Conservation (phyloP, 176 grass and related monocot genomes). For the Eleusine coracana region DNA sequence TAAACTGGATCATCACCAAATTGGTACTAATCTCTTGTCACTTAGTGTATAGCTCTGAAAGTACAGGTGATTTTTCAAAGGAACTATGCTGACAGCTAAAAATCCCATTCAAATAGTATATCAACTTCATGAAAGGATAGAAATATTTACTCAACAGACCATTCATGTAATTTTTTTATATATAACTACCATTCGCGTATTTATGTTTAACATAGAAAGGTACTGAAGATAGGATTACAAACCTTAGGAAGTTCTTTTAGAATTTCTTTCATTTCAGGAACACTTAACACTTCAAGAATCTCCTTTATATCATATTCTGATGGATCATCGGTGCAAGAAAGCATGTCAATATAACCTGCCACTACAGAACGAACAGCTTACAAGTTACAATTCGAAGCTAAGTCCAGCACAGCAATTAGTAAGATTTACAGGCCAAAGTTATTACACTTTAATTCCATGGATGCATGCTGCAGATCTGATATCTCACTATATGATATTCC, state of each 20-base stretch:
- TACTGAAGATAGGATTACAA: constrained; percentile 39
- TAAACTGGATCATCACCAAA: neutral
- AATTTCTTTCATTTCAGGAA: constrained; percentile 81
- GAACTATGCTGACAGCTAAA: neutral
- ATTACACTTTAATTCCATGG: constrained; percentile 77
- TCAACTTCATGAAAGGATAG: neutral
- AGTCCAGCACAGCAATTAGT: constrained; percentile 15
- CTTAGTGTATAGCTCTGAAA: neutral
- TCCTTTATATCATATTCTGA: constrained; percentile 69
- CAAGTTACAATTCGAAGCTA: constrained; percentile 2
- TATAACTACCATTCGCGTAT: neutral
- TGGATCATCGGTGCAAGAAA: constrained; percentile 52
- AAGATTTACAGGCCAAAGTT: constrained; percentile 27
- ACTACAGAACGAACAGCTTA: constrained; percentile 52
- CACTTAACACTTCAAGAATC: constrained; percentile 75
- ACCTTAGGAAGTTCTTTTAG: constrained; percentile 74
- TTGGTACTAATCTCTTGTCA: neutral
- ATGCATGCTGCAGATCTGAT: constrained; percentile 64
- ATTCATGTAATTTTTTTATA: neutral
- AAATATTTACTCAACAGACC: constrained; percentile 21
- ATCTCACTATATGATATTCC: constrained; percentile 75
- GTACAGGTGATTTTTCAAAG: constrained; percentile 36
- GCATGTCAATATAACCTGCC: constrained; percentile 73
- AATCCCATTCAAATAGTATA: constrained; percentile 6
- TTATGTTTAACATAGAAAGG: constrained; percentile 6